These are phyloP conservation scores for Syzygium jambos DNA, from an alignment of 345 rosid genomes.

Conservation along the genomic window DNA sequence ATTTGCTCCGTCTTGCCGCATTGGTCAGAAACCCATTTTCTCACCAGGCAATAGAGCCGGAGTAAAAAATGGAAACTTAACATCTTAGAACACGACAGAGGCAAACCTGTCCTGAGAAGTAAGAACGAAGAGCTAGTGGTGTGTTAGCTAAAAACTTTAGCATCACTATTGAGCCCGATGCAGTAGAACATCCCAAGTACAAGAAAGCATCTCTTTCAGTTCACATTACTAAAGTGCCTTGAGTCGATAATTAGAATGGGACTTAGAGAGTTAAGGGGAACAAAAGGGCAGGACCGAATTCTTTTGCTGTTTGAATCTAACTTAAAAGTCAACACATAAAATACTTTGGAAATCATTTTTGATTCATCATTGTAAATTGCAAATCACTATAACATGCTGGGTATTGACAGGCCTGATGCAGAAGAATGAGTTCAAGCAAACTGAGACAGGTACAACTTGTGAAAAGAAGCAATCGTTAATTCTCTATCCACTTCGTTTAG, in stretches of 20 bases:
- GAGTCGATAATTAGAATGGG: neutral
- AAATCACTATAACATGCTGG: neutral
- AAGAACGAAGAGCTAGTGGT: neutral
- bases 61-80: neutral
- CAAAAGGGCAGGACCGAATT: neutral
- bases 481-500: neutral
- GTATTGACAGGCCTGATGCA: neutral
- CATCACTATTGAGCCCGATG: neutral
- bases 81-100: neutral
- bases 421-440: neutral
- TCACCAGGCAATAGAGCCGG: neutral
- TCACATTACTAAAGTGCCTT: neutral
- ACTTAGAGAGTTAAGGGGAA: neutral
- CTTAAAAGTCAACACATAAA: neutral
- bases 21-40: neutral
- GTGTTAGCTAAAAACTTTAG: neutral
- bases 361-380: neutral
- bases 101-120: neutral
- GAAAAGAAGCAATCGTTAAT: neutral
- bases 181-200: neutral
- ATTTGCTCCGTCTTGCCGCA: neutral
- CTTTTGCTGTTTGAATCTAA: neutral
- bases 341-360: neutral
- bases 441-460: neutral
- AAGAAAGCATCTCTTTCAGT: neutral